Conservation (phyloP, 192 early-diverging fungal species). For the Podila minutissima region DNA sequence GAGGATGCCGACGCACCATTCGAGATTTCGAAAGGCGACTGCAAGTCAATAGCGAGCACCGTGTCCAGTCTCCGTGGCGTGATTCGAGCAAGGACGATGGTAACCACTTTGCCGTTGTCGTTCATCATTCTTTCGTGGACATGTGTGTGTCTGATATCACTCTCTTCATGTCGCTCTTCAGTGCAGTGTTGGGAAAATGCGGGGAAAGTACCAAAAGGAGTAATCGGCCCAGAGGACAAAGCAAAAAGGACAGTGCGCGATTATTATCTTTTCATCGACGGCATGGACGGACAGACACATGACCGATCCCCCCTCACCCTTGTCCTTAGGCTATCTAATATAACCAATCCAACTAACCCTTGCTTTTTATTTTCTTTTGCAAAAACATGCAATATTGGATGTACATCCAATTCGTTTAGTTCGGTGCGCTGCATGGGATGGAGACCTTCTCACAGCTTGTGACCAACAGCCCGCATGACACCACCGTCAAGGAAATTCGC, state of each 20-base stretch:
- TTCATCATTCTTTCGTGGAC: too few species aligned
- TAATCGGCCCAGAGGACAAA: too few species aligned
- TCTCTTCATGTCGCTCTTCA: too few species aligned
- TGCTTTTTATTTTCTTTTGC: background rate
- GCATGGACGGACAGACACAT: too few species aligned
- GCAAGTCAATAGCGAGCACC: slow-evolving; percentile 7
- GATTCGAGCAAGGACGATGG: slow-evolving; percentile 34
- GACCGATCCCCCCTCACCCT: too few species aligned
- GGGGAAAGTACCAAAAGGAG: too few species aligned
- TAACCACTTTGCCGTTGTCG: background rate
- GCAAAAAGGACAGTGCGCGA: too few species aligned
- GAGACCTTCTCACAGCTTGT: slow-evolving; percentile 81
- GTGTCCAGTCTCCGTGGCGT: slow-evolving; percentile 6
- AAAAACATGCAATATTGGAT: background rate
- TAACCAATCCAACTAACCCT: too few species aligned
- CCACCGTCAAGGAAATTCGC: slow-evolving; percentile 41
- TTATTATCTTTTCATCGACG: too few species aligned
- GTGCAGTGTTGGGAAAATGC: too few species aligned
- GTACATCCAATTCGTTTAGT: slow-evolving; percentile 49
- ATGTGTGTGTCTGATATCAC: too few species aligned
- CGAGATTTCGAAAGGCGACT: slow-evolving; percentile 7
- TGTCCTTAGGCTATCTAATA: too few species aligned
- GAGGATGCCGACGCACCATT: slow-evolving; percentile 19
- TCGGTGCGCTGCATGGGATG: slow-evolving; percentile 75
- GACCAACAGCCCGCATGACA: slow-evolving; percentile 35